Evolutionary conservation across 169 alveolate genomes (phyloP).

Genomic region (Toxoplasma gondii): DNA sequence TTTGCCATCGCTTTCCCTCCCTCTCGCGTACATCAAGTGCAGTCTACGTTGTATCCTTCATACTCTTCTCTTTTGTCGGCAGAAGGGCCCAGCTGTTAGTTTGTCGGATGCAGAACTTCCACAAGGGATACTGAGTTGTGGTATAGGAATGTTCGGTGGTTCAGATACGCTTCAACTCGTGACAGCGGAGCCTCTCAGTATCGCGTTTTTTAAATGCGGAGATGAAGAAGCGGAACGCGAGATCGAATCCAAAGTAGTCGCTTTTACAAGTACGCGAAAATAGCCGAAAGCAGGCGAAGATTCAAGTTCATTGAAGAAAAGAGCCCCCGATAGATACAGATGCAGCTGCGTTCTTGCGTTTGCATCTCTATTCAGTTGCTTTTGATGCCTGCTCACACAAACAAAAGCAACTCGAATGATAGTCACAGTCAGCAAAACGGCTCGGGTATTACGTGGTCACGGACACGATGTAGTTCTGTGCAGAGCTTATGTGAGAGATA

Average conservation of each 20-base stretch:
- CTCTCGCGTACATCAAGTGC: constrained; percentile 28
- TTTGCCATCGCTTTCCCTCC: constrained; percentile 21
- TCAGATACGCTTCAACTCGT: not conserved
- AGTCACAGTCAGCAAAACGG: too few relatives aligned
- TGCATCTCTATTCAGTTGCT: too few relatives aligned
- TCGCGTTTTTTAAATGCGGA: constrained; percentile 3
- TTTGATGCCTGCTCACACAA: too few relatives aligned
- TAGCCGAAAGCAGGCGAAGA: too few relatives aligned
- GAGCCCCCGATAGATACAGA: too few relatives aligned
- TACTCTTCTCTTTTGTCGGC: constrained; percentile 19
- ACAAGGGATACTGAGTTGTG: not conserved
- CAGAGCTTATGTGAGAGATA: too few relatives aligned
- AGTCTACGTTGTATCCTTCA: constrained; percentile 18
- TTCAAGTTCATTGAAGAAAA: too few relatives aligned
- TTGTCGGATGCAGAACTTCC: not conserved
- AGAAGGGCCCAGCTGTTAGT: not conserved
- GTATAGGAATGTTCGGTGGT: not conserved
- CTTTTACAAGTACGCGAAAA: not conserved
- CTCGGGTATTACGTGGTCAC: too few relatives aligned
- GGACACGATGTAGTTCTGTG: too few relatives aligned
- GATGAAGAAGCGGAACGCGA: not conserved
- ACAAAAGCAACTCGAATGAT: too few relatives aligned
- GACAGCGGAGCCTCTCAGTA: constrained; percentile 5
- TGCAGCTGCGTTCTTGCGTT: too few relatives aligned
- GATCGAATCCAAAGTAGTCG: not conserved